Conservation (phyloP, 805 yeast genomes). For the Kregervanrija pseudodelftensis region DNA sequence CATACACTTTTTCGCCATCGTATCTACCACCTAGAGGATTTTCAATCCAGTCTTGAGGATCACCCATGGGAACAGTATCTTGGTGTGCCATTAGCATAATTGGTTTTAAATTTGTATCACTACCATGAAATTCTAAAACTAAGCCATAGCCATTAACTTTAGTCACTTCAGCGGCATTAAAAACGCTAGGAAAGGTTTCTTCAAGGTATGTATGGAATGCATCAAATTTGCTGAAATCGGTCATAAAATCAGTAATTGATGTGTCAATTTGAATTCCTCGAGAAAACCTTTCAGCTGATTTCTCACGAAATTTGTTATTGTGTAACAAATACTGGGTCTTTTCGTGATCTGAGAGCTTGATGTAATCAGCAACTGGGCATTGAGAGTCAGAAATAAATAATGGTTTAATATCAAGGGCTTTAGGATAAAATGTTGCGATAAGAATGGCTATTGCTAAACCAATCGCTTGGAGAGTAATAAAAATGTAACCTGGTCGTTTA, state of each 20-base stretch:
- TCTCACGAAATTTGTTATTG: conserved; percentile 26
- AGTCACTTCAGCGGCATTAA: conserved; percentile 37
- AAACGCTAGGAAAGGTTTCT: conserved; percentile 44
- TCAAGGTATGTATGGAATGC: conserved; percentile 14
- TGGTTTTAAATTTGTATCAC: conserved; percentile 46
- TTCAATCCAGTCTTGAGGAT: conserved; percentile 50
- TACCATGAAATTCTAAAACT: conserved; percentile 57
- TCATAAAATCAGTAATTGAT: conserved; percentile 25
- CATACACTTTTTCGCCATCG: conserved; percentile 62
- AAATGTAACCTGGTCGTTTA: background rate
- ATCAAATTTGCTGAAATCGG: conserved; percentile 16
- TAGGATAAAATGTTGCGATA: conserved; percentile 5
- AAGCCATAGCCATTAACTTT: conserved; percentile 58
- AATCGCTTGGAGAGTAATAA: background rate
- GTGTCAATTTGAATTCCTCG: conserved; percentile 50
- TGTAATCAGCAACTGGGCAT: conserved; percentile 36
- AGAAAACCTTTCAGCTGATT: conserved; percentile 35
- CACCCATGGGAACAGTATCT: conserved; percentile 74
- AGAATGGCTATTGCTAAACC: background rate
- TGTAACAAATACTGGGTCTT: conserved; percentile 23
- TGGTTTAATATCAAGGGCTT: conserved; percentile 3
- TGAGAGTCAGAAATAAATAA: conserved; percentile 23
- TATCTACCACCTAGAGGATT: conserved; percentile 62
- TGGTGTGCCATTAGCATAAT: conserved; percentile 67
- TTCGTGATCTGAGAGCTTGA: conserved; percentile 7